phyloP scores from a whole-genome alignment of 257 asterid genomes.

The Apocynum venetum region DNA sequence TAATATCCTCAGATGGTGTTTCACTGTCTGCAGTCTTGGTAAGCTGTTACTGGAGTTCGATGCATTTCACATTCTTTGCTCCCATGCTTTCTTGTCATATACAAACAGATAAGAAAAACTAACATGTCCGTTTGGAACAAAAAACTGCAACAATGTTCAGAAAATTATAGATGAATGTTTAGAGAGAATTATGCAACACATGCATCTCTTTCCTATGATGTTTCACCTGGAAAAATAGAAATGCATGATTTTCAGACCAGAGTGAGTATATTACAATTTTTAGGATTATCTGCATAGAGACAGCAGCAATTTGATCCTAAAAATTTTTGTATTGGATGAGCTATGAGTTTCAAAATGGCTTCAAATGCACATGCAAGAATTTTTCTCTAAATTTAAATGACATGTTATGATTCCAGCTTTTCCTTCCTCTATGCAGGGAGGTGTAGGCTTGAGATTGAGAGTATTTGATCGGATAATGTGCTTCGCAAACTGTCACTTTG shows the following conservation, averaged over 20 bases:
- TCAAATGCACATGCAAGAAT: too few species aligned
- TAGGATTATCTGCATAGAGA: too few species aligned
- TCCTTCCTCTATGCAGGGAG: slow-evolving; percentile 58
- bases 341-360: too few species aligned
- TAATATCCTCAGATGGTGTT: background rate
- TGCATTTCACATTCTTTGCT: background rate
- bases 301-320: too few species aligned
- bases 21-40: background rate
- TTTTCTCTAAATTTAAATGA: background rate
- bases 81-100: background rate
- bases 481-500: slow-evolving; percentile 84
- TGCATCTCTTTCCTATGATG: background rate
- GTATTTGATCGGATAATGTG: slow-evolving; percentile 86
- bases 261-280: too few species aligned
- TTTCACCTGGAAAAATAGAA: too few species aligned
- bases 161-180: background rate
- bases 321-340: too few species aligned
- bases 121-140: background rate
- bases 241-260: too few species aligned
- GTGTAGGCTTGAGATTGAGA: slow-evolving; percentile 91
- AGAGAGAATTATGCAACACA: background rate
- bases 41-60: background rate
- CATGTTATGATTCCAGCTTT: background rate
- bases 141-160: background rate
- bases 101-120: background rate